Percentiles rank a stretch among this genome's conserved stretches.
Evolutionary conservation across 2,329 filamentous ascomycete species (phyloP).

Genomic region (Dactylellina cionopaga): DNA sequence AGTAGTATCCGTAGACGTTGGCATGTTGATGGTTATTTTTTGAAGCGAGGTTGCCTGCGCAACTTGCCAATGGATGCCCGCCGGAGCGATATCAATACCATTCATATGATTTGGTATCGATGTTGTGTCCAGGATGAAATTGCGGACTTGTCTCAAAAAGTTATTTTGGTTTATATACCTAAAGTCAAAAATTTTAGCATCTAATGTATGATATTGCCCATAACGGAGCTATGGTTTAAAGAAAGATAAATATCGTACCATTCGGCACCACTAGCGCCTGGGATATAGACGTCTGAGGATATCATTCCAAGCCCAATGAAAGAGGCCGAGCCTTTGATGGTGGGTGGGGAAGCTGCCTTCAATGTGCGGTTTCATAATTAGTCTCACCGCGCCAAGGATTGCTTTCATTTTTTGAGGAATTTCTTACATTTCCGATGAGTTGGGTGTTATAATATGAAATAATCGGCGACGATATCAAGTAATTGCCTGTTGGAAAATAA

Average conservation of each 20-base stretch:
- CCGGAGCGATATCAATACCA: conserved; percentile 3
- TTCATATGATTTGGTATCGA: conserved; percentile 61
- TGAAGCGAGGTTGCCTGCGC: conserved; percentile 60
- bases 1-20: background rate
- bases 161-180: conserved; percentile 56
- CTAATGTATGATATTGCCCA: too few relatives aligned
- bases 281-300: conserved; percentile 84
- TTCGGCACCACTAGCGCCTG: conserved; percentile 63
- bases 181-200: too few relatives aligned
- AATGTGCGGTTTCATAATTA: too few relatives aligned
- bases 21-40: conserved; percentile 61
- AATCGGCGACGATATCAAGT: conserved; percentile 80
- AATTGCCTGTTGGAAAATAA: conserved; percentile 90
- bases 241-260: too few relatives aligned
- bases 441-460: conserved; percentile 93
- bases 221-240: too few relatives aligned
- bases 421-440: conserved; percentile 81
- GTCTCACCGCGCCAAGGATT: too few relatives aligned
- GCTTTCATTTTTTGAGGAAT: too few relatives aligned
- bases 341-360: conserved; percentile 40
- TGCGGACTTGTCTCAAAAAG: conserved; percentile 70
- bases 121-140: conserved; percentile 69
- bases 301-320: conserved; percentile 72
- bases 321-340: conserved; percentile 74
- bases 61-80: conserved; percentile 74